Evolutionary conservation across 805 yeast genomes (phyloP).

Genomic region (Yamadazyma scolyti): DNA sequence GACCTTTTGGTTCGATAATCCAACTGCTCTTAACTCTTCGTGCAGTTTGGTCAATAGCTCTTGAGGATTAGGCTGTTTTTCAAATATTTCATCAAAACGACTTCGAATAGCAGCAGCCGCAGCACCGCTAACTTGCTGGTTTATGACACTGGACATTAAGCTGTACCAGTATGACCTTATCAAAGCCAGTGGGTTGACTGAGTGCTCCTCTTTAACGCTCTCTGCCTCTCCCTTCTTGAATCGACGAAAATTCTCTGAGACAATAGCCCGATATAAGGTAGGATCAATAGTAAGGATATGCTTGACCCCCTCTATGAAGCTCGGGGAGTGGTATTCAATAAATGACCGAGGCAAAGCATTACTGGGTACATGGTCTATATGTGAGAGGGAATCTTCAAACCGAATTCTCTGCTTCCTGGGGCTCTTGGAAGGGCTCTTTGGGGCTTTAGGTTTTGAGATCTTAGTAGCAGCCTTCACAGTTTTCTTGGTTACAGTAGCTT

Average conservation of each 20-base stretch:
- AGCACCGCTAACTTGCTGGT: conserved; percentile 76
- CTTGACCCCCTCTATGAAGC: conserved; percentile 29
- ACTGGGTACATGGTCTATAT: conserved; percentile 12
- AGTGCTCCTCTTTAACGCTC: conserved; percentile 3
- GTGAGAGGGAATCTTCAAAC: conserved; percentile 10
- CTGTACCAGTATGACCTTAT: conserved; percentile 34
- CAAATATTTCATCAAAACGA: conserved; percentile 38
- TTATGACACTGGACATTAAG: conserved; percentile 44
- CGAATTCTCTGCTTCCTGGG: conserved; percentile 1
- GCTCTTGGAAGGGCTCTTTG: conserved; percentile 2
- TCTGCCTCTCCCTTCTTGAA: conserved; percentile 12
- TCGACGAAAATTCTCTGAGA: conserved; percentile 22
- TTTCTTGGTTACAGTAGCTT: no score
- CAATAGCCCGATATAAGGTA: conserved; percentile 29
- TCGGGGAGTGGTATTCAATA: conserved; percentile 26
- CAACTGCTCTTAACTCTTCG: conserved; percentile 57
- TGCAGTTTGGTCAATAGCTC: conserved; percentile 36
- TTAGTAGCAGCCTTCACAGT: no score
- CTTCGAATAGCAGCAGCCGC: conserved; percentile 68
- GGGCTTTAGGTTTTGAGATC: not conserved
- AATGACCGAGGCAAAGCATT: conserved; percentile 24
- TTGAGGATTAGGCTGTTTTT: conserved; percentile 48
- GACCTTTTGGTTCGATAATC: conserved; percentile 66
- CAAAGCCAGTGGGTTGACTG: conserved; percentile 14
- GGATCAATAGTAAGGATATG: conserved; percentile 29